Percentiles rank a stretch among this genome's conserved stretches.
Evolutionary conservation across 164 flowering plant genomes (phyloP).

Genomic region (Cinnamomum chago): DNA sequence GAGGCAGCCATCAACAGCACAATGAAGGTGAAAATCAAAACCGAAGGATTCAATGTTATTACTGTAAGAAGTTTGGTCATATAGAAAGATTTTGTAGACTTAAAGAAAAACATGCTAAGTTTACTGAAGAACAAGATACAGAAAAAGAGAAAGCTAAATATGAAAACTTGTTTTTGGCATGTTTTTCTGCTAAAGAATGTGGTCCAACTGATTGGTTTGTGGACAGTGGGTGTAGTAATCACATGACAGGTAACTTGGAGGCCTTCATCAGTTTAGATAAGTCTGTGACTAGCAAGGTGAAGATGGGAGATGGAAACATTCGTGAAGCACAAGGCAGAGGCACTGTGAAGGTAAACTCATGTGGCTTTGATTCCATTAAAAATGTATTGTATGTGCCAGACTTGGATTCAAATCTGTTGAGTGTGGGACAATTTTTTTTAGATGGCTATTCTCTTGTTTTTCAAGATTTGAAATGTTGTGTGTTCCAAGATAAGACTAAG

Average conservation of each 20-base stretch:
- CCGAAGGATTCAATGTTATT: background rate
- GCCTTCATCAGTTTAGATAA: background rate
- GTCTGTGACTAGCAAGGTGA: background rate
- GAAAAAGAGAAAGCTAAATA: background rate
- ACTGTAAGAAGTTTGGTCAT: background rate
- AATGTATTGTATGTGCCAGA: background rate
- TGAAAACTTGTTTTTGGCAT: background rate
- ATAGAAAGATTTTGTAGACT: background rate
- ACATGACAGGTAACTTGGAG: background rate
- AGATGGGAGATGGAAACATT: background rate
- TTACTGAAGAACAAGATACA: background rate
- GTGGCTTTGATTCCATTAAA: background rate
- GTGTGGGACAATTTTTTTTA: background rate
- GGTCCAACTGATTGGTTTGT: background rate
- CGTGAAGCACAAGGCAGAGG: background rate
- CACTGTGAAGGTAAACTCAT: background rate
- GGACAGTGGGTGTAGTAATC: background rate
- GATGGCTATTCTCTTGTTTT: background rate
- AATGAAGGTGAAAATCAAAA: background rate
- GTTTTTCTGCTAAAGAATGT: background rate
- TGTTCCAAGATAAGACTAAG: background rate
- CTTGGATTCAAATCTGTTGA: background rate
- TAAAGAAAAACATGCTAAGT: background rate
- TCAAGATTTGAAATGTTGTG: background rate
- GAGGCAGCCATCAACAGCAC: too few relatives aligned